A percentile compares a stretch with the other conserved stretches of the same genome.
phyloP scores from a whole-genome alignment of 768 basidiomycete species.

The Amanita phalloides region DNA sequence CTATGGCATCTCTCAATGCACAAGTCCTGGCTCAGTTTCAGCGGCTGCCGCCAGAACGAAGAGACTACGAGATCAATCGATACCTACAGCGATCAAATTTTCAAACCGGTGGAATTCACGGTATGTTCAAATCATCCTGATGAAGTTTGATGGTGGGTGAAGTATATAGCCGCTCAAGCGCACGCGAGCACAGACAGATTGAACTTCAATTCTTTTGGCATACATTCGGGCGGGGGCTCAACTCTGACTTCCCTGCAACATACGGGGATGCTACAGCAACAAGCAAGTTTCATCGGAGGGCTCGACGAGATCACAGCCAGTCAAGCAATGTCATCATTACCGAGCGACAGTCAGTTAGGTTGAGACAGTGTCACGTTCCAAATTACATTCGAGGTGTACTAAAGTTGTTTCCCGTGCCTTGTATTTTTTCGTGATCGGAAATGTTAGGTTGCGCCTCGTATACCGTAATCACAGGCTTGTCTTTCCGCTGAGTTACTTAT shows the following conservation, averaged over 20 bases:
- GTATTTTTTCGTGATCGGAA: slow-evolving; percentile 82
- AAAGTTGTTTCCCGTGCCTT: slow-evolving; percentile 59
- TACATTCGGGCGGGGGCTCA: not conserved
- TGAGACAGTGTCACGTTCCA: not conserved
- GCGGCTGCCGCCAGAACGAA: slow-evolving; percentile 17
- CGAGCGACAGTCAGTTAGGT: not conserved
- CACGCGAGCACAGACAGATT: not conserved
- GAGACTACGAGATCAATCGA: slow-evolving; percentile 9
- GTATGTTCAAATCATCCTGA: not conserved
- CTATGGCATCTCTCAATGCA: slow-evolving; percentile 4
- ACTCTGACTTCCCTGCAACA: not conserved
- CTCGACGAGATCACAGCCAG: not conserved
- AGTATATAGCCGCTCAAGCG: not conserved
- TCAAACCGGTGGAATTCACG: not conserved
- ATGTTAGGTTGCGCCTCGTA: slow-evolving; percentile 85
- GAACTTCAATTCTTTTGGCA: not conserved
- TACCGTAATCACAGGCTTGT: slow-evolving; percentile 70
- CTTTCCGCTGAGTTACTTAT: slow-evolving; percentile 44
- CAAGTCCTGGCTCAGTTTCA: slow-evolving; percentile 13
- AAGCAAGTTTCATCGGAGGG: not conserved
- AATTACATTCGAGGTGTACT: slow-evolving; percentile 29
- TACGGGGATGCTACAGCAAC: not conserved
- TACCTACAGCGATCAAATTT: slow-evolving; percentile 1
- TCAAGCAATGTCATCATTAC: not conserved
- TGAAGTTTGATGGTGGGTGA: not conserved